Percentiles rank a stretch among this genome's conserved stretches.
phyloP scores from a whole-genome alignment of 345 rosid genomes.

The Eutrema yunnanense region DNA sequence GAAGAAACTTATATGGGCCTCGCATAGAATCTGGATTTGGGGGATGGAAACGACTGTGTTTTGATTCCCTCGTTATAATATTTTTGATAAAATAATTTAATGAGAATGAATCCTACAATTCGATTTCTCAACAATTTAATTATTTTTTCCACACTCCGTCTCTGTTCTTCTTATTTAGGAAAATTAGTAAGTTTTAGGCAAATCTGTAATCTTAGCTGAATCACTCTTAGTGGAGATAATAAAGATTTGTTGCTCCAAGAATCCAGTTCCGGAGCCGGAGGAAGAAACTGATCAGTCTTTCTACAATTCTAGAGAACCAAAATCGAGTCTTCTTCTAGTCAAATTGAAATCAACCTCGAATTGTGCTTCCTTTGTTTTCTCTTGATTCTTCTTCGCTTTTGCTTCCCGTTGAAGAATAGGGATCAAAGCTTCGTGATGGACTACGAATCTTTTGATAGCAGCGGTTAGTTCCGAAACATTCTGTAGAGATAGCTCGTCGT shows the following conservation, averaged over 20 bases:
- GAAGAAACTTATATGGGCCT: too few species aligned
- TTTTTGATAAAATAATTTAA: neutral
- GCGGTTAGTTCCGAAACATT: conserved; percentile 47
- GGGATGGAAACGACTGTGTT: conserved; percentile 6
- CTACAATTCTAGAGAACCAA: neutral
- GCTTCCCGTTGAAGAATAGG: neutral
- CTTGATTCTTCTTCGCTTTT: neutral
- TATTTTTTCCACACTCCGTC: neutral
- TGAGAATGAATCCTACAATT: neutral
- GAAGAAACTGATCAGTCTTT: neutral
- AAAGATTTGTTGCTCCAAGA: neutral
- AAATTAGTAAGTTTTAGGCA: neutral
- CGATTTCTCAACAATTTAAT: neutral
- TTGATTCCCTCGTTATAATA: neutral
- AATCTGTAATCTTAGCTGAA: conserved; percentile 23
- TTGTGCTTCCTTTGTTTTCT: neutral
- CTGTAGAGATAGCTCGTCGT: neutral
- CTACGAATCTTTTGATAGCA: conserved; percentile 67
- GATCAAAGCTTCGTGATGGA: conserved; percentile 43
- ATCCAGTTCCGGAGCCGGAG: neutral
- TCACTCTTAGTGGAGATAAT: neutral
- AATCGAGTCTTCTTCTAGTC: conserved; percentile 24
- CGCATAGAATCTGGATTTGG: too few species aligned
- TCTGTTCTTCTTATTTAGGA: conserved; percentile 6
- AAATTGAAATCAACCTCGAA: conserved; percentile 14